Evolutionary conservation across 257 asterid genomes (phyloP).

Genomic region (Nemophila menziesii): DNA sequence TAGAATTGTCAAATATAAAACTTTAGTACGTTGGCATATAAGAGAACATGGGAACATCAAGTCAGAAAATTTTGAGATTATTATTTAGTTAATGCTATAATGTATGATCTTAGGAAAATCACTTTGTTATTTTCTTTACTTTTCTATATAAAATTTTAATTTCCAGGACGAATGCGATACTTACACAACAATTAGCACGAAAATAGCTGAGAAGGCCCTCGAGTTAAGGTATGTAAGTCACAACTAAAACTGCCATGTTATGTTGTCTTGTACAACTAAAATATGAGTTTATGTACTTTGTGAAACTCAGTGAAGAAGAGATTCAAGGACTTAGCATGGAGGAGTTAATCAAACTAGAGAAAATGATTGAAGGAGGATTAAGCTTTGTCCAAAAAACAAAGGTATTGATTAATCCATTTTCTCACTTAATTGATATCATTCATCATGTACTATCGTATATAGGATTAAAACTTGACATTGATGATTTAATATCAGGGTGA

Average conservation of each 20-base stretch:
- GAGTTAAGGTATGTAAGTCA: conserved; percentile 42
- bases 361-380: conserved; percentile 39
- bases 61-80: too few relatives aligned
- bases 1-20: too few relatives aligned
- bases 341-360: conserved; percentile 62
- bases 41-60: too few relatives aligned
- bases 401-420: conserved; percentile 19
- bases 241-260: not conserved
- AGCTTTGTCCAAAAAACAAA: conserved; percentile 38
- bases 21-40: too few relatives aligned
- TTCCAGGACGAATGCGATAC: conserved; percentile 18
- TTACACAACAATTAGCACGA: conserved; percentile 30
- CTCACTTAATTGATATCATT: not conserved
- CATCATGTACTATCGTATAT: not conserved
- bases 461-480: too few relatives aligned
- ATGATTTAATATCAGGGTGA: conserved; percentile 42
- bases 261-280: not conserved
- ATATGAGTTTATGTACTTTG: conserved; percentile 2
- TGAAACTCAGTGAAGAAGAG: conserved; percentile 72
- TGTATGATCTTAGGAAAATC: not conserved
- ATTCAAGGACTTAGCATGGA: conserved; percentile 49
- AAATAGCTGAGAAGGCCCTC: conserved; percentile 25
- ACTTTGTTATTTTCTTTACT: not conserved
- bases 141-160: not conserved
- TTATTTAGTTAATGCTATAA: not conserved